Percentiles rank a stretch among this genome's conserved stretches.
These are phyloP conservation scores for Tetrapyrgos nigripes DNA, from an alignment of 1,284 basidiomycete species.

Conservation along the genomic window DNA sequence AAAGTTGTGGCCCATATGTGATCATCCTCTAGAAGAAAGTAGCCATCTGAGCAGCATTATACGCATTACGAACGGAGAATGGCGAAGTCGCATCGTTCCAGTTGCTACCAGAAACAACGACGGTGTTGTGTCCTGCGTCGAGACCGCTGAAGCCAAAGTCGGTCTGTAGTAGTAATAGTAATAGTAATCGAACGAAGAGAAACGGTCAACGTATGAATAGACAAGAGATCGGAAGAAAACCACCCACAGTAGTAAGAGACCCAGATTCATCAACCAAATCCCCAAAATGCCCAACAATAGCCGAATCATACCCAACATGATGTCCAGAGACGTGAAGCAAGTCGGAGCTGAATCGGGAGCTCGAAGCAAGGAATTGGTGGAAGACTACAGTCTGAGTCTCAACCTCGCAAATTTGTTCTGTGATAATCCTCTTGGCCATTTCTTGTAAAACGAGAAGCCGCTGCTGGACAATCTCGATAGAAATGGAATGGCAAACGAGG, in stretches of 20 bases:
- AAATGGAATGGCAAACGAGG: constrained; percentile 27
- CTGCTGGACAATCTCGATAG: constrained; percentile 33
- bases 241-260: constrained; percentile 17
- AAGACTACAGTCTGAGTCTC: constrained; percentile 34
- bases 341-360: constrained; percentile 33
- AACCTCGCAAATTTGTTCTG: constrained; percentile 38
- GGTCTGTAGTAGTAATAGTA: not conserved
- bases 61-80: constrained; percentile 20
- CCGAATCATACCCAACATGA: constrained; percentile 28
- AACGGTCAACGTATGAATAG: no score
- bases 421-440: constrained; percentile 41
- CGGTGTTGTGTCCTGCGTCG: constrained; percentile 21
- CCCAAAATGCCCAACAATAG: constrained; percentile 22
- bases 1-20: no score
- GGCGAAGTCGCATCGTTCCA: constrained; percentile 23
- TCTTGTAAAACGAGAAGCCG: constrained; percentile 32
- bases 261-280: constrained; percentile 21
- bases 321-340: constrained; percentile 30
- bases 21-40: no score
- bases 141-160: constrained; percentile 24
- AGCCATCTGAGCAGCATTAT: constrained; percentile 18
- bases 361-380: constrained; percentile 15
- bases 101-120: constrained; percentile 25
- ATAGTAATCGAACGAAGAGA: not conserved
- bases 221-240: not conserved